These are phyloP conservation scores for Pseudognaphalium luteoalbum DNA, from an alignment of 129 eudicot genomes.

Conservation along the genomic window DNA sequence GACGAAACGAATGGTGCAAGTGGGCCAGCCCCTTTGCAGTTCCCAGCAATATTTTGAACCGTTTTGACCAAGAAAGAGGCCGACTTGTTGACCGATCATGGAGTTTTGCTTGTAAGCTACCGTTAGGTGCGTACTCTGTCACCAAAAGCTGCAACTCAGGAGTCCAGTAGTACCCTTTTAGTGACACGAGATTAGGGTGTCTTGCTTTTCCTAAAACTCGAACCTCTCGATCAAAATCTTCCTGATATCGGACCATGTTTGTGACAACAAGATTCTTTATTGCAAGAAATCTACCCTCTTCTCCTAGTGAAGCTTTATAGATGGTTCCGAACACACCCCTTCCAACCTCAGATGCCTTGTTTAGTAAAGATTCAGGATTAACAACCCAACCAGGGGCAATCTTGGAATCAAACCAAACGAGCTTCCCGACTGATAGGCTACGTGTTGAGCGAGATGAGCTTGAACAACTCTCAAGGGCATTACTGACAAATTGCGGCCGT, in stretches of 20 bases:
- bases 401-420: constrained; percentile 71
- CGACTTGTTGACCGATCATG: constrained; percentile 51
- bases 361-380: constrained; percentile 56
- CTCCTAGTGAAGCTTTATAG: constrained; percentile 67
- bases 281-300: constrained; percentile 57
- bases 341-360: constrained; percentile 86
- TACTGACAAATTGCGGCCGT: constrained; percentile 59
- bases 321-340: constrained; percentile 82
- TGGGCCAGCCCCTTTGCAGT: constrained; percentile 89
- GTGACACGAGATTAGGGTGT: constrained; percentile 67
- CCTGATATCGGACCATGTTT: constrained; percentile 66
- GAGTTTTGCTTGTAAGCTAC: constrained; percentile 68
- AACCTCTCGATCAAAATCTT: constrained; percentile 84
- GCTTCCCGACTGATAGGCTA: constrained; percentile 60
- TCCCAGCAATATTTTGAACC: constrained; percentile 76
- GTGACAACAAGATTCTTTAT: constrained; percentile 68
- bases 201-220: constrained; percentile 73
- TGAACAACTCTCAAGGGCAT: constrained; percentile 87
- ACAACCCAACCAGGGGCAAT: constrained; percentile 56
- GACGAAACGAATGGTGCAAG: constrained; percentile 83
- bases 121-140: constrained; percentile 67
- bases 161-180: constrained; percentile 95
- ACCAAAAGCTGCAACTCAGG: constrained; percentile 82
- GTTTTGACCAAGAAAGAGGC: constrained; percentile 70
- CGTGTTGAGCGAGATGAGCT: constrained; percentile 64